Evolutionary conservation across 176 grass and related monocot species (phyloP), one percentile per base, ranked within the genome.

Genomic region (Luzula sylvatica): DNA sequence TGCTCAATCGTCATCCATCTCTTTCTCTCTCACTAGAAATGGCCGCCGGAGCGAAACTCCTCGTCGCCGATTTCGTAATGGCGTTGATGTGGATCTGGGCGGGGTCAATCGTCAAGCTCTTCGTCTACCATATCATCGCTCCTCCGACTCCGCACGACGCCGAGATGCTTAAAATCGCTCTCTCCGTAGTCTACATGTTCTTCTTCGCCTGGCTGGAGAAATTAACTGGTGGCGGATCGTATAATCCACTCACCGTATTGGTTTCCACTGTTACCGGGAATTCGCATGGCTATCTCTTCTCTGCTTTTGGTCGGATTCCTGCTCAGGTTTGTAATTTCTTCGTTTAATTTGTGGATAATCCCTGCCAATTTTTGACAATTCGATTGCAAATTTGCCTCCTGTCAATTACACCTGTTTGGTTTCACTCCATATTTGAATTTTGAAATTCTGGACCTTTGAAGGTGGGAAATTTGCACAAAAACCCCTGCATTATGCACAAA

Each of bases 151-250:
- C 67, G 11, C 81, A 75, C 15, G 78, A 82, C 50, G 78, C 56
- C 26, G 92, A 98, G 46, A 72, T 62, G 50, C 71, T 69, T 58
- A 98, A 82, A 58, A 50, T 98, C 43, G 72, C 46, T 7, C 92
- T 98, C 78, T 82, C 77, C 40, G 12, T 98, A 22, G 27, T 56
- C 0, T 98, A 90, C 81, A 90, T 90, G 92, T 98, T 98, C 77
- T 0, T 90, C 67, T 98, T 98, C 68, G 85, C 92, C 67, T 76
- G 78, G 85, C 71, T 98, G 15, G 81, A 76, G 56, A 41, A 16
- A 8, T 22, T 69, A 50, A 74, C 78, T 7, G 74, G 74, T 13
- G 92, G 85, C 23, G 92, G 58, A 23, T 86, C 85, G 45, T 98
- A 98, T 65, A 90, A 90, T 47, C 92, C 92, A 9, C 81, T 98